These are phyloP conservation scores for Borealophlyctis nickersoniae DNA, from an alignment of 192 early-diverging fungal species.

Conservation along the genomic window DNA sequence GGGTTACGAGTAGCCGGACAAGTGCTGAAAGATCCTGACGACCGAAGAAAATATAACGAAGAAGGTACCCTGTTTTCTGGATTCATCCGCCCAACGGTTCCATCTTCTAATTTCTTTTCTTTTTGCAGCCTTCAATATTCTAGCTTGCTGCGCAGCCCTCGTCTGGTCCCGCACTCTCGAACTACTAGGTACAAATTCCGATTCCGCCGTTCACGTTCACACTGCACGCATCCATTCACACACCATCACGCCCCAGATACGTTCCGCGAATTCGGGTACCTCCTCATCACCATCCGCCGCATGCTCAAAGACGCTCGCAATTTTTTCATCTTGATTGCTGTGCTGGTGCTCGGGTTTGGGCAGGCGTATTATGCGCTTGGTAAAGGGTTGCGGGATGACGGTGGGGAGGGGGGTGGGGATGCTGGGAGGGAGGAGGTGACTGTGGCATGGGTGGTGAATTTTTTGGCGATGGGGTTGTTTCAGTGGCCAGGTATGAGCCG, in stretches of 20 bases:
- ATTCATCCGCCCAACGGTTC: too few relatives aligned
- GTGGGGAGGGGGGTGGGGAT: neutral
- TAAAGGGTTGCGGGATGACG: too few relatives aligned
- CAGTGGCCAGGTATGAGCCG: neutral
- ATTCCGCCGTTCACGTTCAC: neutral
- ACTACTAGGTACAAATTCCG: slow-evolving; percentile 7
- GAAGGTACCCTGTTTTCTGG: too few relatives aligned
- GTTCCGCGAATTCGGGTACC: slow-evolving; percentile 21
- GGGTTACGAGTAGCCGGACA: neutral
- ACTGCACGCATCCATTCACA: neutral
- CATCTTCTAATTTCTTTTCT: too few relatives aligned
- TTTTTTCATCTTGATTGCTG: slow-evolving; percentile 22
- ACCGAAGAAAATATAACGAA: too few relatives aligned
- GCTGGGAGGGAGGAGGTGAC: neutral
- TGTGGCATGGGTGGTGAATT: slow-evolving; percentile 13
- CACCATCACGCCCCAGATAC: slow-evolving; percentile 3
- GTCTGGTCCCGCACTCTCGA: slow-evolving; percentile 26
- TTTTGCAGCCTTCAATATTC: slow-evolving; percentile 13
- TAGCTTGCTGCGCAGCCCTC: slow-evolving; percentile 17
- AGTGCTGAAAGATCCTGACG: too few relatives aligned
- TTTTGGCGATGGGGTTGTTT: slow-evolving; percentile 4
- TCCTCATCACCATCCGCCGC: slow-evolving; percentile 19
- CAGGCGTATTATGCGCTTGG: slow-evolving; percentile 16
- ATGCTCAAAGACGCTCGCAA: slow-evolving; percentile 13
- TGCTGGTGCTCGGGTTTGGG: slow-evolving; percentile 20